Base-by-base conservation (phyloP, 352 stramenopile species). In the Phytophthora pisi region DNA sequence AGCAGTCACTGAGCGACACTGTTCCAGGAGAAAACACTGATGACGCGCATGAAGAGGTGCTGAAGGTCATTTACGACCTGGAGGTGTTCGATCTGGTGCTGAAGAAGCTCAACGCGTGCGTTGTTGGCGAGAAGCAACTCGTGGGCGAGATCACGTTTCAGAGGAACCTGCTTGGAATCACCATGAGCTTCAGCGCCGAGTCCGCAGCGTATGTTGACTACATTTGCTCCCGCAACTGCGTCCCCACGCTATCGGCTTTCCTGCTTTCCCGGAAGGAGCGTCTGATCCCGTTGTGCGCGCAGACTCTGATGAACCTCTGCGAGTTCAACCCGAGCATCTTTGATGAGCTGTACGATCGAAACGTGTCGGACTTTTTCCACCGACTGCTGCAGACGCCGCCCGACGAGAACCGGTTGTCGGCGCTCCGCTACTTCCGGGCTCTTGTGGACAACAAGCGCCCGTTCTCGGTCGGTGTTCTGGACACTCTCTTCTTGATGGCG, bases 81-180 rank as follows among this genome's bases (percentile, higher is more conserved):
- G 72, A 87, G 18, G 78, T 80, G 16, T 81, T 94, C 11, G 73
- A 89, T 64, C 52, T 91, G 28, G 81, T 90, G 18, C 69, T 90
- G 15, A 78, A 83, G 38, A 91, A 92, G 50, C 61, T 94, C 28
- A 91, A 92, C 36, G 78, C 66, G 2, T 94, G 86, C 15, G 78
- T 94, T 4, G 53, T 90, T 23, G 78, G 84, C 2, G 74, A 80
- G 23, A 82, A 87, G 26, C 82, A 92, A 54, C 88, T 94, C 30
- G 75, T 85, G 26, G 86, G 86, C 28, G 86, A 94, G 47, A 88
- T 94, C 50, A 89, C 84, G 13, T 94, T 90, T 53, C 85, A 94
- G 69, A 84, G 82, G 57, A 90, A 87, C 56, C 49, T 95, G 24
- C 66, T 95, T 30, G 78, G 82, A 23, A 93, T 95, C 59, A 78